Evolutionary conservation across 495 filamentous ascomycete genomes (phyloP), one percentile per base, ranked within the genome.

Genomic region (Penicillium paradoxum): DNA sequence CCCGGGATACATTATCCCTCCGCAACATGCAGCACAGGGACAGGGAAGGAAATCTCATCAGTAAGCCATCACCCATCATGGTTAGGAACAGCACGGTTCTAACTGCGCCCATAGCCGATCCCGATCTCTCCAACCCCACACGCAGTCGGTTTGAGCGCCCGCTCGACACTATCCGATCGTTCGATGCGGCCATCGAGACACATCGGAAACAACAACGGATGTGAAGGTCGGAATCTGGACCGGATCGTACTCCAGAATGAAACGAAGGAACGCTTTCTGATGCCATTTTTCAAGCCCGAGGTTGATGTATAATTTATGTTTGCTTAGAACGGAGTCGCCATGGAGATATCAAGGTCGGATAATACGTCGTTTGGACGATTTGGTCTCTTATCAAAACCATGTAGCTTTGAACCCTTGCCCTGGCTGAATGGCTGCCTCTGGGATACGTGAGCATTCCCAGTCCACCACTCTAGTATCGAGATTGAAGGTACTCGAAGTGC

Each of bases 121-220:
- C 72, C 9, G 72, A 75, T 49, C 59, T 56, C 8, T 72, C 69
- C 13, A 75, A 75, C 40, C 92, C 92, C 4, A 97, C 92, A 10
- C 82, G 92, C 49, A 84, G 77, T 53, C 84, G 92, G 52, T 80
- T 90, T 74, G 92, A 98, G 72, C 82, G 92, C 18, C 92, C 92
- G 11, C 71, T 98, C 11, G 92, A 97, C 57, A 98, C 92, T 0
- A 96, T 98, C 56, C 82, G 89, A 51, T 84, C 83, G 8, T 97
- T 97, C 60, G 88, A 98, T 63, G 89, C 86, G 21, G 91, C 90
- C 11, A 96, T 97, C 67, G 88, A 96, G 56, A 77, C 60, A 2
- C 63, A 64, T 38, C 66, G 62, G 19, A 64, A 66, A 40, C 57
- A 66, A 30, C 61, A 69, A 38, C 50, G 55, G 1, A 52, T 57